Conservation (phyloP, 176 grass and related monocot species). For the Paspalum notatum region DNA sequence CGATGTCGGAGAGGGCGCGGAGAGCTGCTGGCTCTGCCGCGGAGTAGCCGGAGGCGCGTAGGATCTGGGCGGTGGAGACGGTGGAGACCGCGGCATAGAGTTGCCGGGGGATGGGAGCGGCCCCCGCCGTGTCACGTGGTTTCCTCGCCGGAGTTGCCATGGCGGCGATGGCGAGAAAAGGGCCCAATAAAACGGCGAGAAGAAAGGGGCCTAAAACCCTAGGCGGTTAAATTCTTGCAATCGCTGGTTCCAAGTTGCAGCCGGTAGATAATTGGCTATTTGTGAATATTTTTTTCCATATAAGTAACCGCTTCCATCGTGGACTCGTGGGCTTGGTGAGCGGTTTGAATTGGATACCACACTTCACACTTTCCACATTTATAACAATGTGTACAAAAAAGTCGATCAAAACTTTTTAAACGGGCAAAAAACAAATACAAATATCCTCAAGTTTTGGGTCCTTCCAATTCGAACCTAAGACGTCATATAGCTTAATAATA, state of each 20-base stretch:
- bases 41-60: slow-evolving; percentile 44
- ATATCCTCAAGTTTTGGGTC: too few relatives aligned
- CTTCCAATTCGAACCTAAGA: too few relatives aligned
- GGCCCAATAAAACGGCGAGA: background rate
- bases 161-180: slow-evolving; percentile 3
- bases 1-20: slow-evolving; percentile 52
- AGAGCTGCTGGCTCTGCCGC: slow-evolving; percentile 46
- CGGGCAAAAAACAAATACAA: too few relatives aligned
- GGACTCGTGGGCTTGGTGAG: too few relatives aligned
- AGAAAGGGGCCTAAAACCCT: slow-evolving; percentile 18
- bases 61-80: slow-evolving; percentile 62
- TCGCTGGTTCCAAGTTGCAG: too few relatives aligned
- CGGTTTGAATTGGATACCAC: too few relatives aligned
- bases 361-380: too few relatives aligned
- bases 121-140: background rate
- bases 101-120: background rate
- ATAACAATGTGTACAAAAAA: too few relatives aligned
- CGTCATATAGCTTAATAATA: too few relatives aligned
- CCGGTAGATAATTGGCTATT: background rate
- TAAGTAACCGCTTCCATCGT: too few relatives aligned
- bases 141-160: slow-evolving; percentile 49
- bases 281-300: too few relatives aligned
- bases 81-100: slow-evolving; percentile 27
- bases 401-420: too few relatives aligned
- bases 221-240: slow-evolving; percentile 18